Conservation (phyloP, 352 stramenopile species). For the Pythium guiyangense region DNA sequence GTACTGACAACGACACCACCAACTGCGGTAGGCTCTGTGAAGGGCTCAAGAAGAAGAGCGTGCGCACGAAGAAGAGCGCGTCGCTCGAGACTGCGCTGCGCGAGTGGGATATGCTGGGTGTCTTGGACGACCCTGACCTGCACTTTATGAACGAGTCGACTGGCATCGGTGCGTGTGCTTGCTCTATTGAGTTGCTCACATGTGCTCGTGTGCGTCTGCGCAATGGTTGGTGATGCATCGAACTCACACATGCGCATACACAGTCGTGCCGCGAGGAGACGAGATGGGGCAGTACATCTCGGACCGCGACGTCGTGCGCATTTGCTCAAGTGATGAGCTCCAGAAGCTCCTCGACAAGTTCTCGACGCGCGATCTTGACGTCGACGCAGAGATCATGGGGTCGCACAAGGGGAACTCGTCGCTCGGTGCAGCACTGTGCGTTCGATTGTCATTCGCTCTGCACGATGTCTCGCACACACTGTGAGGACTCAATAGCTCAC, state of each 20-base stretch:
- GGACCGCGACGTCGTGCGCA: constrained; percentile 66
- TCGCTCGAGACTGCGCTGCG: constrained; percentile 32
- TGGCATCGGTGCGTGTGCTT: constrained; percentile 27
- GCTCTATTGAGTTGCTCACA: not conserved
- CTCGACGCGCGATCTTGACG: constrained; percentile 42
- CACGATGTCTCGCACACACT: not conserved
- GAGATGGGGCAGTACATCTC: constrained; percentile 58
- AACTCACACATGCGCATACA: not conserved
- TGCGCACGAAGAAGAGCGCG: constrained; percentile 37
- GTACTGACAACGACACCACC: not conserved
- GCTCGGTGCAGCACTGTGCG: constrained; percentile 56
- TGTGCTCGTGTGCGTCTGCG: not conserved
- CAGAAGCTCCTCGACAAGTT: constrained; percentile 66
- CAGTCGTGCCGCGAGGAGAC: constrained; percentile 49
- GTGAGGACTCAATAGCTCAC: not conserved
- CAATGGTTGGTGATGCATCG: not conserved
- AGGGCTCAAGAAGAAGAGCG: constrained; percentile 61
- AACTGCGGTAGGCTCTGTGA: constrained; percentile 52
- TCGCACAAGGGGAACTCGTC: constrained; percentile 40
- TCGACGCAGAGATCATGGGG: constrained; percentile 64
- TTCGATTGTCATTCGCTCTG: not conserved
- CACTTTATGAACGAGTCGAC: constrained; percentile 80
- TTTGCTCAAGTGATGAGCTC: constrained; percentile 57
- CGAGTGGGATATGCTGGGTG: constrained; percentile 46
- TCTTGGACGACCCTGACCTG: constrained; percentile 30